phyloP scores from a whole-genome alignment of 352 stramenopile species.

The Peronosclerospora sorghi region DNA sequence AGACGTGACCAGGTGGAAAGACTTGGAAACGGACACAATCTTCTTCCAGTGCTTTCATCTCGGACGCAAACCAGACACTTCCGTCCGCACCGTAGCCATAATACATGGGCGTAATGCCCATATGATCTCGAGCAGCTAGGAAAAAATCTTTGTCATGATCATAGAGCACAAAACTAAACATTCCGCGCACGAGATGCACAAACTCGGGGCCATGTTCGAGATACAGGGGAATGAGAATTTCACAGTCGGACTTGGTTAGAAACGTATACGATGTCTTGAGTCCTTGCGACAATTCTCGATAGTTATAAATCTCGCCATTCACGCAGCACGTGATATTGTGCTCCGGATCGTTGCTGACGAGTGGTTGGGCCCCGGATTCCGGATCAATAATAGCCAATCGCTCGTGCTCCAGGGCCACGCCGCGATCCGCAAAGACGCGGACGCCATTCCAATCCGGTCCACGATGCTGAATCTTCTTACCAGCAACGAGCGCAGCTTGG shows the following conservation, averaged over 20 bases:
- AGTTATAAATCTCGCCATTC: conserved; percentile 99
- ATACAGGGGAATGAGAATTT: conserved; percentile 96
- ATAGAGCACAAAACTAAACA: conserved; percentile 99
- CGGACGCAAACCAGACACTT: conserved; percentile 92
- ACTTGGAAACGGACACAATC: conserved; percentile 75
- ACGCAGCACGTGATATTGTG: conserved; percentile 89
- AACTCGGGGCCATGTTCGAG: conserved; percentile 85
- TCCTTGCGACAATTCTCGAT: conserved; percentile 89
- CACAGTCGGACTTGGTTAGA: conserved; percentile 95
- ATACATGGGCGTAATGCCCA: conserved; percentile 98
- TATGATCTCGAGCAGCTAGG: conserved; percentile 93
- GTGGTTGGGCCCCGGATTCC: conserved; percentile 89
- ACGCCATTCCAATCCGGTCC: conserved; percentile 95
- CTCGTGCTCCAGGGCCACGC: conserved; percentile 92
- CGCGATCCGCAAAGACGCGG: conserved; percentile 60
- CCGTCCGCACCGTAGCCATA: conserved; percentile 96
- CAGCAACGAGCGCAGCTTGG: conserved; percentile 89
- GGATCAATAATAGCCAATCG: conserved; percentile 98
- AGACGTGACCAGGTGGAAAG: conserved; percentile 88
- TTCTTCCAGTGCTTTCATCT: conserved; percentile 95
- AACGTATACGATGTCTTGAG: conserved; percentile 87
- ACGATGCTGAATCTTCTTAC: conserved; percentile 92
- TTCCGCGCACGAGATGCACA: conserved; percentile 89
- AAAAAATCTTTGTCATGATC: conserved; percentile 90
- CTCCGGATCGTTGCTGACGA: conserved; percentile 77